These are phyloP conservation scores for Triticum monococcum DNA, from an alignment of 176 grass and related monocot species.

Conservation along the genomic window DNA sequence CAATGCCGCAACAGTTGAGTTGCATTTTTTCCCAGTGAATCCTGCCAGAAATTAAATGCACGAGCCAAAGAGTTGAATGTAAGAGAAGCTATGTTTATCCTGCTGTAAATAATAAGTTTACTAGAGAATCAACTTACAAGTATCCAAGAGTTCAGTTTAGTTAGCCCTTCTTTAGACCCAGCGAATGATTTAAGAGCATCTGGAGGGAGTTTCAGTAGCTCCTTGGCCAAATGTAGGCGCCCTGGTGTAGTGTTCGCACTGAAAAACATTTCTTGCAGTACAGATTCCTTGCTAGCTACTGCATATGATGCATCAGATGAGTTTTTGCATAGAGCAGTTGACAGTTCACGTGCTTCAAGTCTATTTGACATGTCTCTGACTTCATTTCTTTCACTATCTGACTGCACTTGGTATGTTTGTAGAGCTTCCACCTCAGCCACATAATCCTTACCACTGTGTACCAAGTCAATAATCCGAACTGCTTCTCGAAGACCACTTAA, in stretches of 20 bases:
- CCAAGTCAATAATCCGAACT: conserved; percentile 82
- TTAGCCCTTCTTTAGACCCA: conserved; percentile 88
- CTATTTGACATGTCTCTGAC: conserved; percentile 78
- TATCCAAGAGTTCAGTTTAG: conserved; percentile 86
- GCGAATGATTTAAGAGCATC: conserved; percentile 87
- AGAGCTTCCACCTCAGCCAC: conserved; percentile 85
- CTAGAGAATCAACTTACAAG: conserved; percentile 67
- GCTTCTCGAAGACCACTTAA: conserved; percentile 97
- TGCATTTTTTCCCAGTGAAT: conserved; percentile 96
- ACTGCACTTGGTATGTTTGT: conserved; percentile 68
- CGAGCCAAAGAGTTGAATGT: conserved; percentile 18
- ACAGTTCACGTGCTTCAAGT: conserved; percentile 80
- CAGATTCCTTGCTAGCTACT: conserved; percentile 63
- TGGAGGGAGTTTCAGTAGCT: conserved; percentile 63
- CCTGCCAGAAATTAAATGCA: conserved; percentile 59
- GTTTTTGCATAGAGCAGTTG: conserved; percentile 65
- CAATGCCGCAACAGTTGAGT: conserved; percentile 93
- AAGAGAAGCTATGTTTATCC: conserved; percentile 8
- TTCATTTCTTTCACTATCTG: conserved; percentile 91
- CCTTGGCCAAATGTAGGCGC: conserved; percentile 87
- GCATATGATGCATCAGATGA: conserved; percentile 55
- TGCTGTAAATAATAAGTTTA: conserved; percentile 16
- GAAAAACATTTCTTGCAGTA: conserved; percentile 94
- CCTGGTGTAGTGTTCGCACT: conserved; percentile 88
- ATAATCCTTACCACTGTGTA: conserved; percentile 75